Conservation (phyloP, 228 moss, liverwort and hornwort species). For the Sphagnum fallax region DNA sequence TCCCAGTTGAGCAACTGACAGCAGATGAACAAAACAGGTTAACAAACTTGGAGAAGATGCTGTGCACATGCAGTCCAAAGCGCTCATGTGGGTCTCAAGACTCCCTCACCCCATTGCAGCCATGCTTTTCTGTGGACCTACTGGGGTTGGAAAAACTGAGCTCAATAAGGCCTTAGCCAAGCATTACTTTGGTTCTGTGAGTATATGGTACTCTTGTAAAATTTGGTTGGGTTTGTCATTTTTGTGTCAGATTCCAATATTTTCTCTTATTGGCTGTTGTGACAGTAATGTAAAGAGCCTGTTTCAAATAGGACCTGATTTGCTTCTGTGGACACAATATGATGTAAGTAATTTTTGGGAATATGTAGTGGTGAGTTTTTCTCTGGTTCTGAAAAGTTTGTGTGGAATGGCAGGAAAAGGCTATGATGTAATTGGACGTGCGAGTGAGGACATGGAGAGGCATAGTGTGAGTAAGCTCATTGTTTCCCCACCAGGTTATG, state of each 20-base stretch:
- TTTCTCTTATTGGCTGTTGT: neutral
- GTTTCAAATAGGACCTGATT: neutral
- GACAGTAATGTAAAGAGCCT: neutral
- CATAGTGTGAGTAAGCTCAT: conserved; percentile 94
- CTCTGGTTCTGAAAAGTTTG: too few species aligned
- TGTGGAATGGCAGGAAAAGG: conserved; percentile 51
- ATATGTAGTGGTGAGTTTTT: too few species aligned
- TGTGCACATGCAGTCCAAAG: conserved; percentile 38
- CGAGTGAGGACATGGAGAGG: conserved; percentile 95
- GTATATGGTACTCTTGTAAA: neutral
- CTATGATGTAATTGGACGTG: conserved; percentile 94
- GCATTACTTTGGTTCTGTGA: conserved; percentile 44
- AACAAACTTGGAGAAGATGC: conserved; percentile 28
- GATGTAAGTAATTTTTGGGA: too few species aligned
- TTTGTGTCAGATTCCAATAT: neutral
- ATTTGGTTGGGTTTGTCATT: neutral
- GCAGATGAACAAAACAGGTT: conserved; percentile 19
- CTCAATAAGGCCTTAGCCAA: conserved; percentile 40
- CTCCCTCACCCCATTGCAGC: conserved; percentile 46
- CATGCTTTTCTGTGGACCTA: conserved; percentile 54
- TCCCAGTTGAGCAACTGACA: conserved; percentile 16
- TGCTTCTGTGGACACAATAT: too few species aligned
- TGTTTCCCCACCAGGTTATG: conserved; percentile 94
- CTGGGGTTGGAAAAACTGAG: conserved; percentile 51
- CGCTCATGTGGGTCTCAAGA: conserved; percentile 45